Percentiles rank a stretch among this genome's conserved stretches.
Evolutionary conservation across 2,329 filamentous ascomycete genomes (phyloP).

Genomic region (Colletotrichum sp.): DNA sequence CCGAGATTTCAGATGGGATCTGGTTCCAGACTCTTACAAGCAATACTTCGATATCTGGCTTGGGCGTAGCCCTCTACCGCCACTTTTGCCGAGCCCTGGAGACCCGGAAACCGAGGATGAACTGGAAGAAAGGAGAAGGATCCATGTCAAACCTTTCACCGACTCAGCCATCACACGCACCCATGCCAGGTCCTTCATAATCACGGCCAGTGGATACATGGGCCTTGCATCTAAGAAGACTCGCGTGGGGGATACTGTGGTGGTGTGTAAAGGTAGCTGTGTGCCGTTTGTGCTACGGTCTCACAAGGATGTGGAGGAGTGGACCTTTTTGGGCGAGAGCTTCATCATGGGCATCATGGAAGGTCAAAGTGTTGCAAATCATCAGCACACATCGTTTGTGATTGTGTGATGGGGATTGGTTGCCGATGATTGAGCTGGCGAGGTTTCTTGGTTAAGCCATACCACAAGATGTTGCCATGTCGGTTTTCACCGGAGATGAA

Average conservation of each 20-base stretch:
- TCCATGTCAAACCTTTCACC: neutral
- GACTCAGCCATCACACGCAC: neutral
- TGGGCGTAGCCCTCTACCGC: neutral
- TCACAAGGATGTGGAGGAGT: neutral
- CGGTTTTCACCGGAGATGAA: neutral
- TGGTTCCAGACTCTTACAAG: neutral
- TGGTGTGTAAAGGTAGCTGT: neutral
- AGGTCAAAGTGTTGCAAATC: neutral
- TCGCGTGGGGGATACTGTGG: neutral
- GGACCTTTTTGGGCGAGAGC: neutral
- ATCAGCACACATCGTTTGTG: neutral
- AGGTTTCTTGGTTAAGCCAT: neutral
- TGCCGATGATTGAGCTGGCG: neutral
- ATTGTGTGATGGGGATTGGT: neutral
- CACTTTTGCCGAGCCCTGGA: neutral
- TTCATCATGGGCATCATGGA: neutral
- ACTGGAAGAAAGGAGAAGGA: neutral
- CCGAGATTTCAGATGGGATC: neutral
- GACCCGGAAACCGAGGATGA: neutral
- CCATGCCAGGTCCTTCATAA: neutral
- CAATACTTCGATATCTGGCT: neutral
- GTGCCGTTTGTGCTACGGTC: neutral
- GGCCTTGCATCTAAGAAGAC: neutral
- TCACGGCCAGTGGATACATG: neutral
- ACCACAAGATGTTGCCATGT: neutral